Evolutionary conservation across 1,284 basidiomycete species (phyloP).

Genomic region (Pseudozyma tsukubaensis): DNA sequence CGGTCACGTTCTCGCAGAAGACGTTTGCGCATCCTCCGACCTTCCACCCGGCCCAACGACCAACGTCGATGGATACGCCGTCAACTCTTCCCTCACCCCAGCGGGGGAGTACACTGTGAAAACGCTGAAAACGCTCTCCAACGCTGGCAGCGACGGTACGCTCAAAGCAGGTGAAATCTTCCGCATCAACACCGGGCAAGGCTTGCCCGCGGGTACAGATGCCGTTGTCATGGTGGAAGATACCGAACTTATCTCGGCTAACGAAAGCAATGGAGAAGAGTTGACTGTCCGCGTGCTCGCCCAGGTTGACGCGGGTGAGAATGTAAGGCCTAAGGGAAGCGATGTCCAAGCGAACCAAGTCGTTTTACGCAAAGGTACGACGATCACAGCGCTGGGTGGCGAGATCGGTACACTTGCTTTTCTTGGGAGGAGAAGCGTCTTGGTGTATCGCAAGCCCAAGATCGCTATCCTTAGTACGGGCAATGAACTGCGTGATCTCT

Average conservation of each 20-base stretch:
- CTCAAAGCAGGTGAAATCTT: constrained; percentile 44
- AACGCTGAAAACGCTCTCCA: constrained; percentile 70
- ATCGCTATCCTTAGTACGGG: constrained; percentile 86
- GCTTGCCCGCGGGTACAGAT: constrained; percentile 79
- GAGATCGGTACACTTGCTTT: constrained; percentile 87
- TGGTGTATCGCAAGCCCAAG: constrained; percentile 77
- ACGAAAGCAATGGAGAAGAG: constrained; percentile 74
- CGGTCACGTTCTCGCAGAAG: constrained; percentile 80
- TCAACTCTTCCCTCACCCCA: constrained; percentile 69
- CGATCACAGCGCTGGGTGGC: constrained; percentile 78
- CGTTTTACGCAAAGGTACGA: constrained; percentile 76
- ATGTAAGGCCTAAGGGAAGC: constrained; percentile 79
- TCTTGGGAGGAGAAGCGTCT: constrained; percentile 77
- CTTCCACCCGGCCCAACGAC: constrained; percentile 73
- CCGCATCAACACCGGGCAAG: constrained; percentile 70
- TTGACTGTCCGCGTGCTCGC: constrained; percentile 77
- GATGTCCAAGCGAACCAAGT: constrained; percentile 79
- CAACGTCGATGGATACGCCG: constrained; percentile 87
- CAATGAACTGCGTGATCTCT: constrained; percentile 80
- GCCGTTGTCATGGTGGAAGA: constrained; percentile 92
- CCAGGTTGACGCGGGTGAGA: constrained; percentile 77
- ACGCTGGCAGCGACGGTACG: neutral
- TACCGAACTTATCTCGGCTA: constrained; percentile 78
- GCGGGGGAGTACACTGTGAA: constrained; percentile 79
- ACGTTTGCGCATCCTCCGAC: constrained; percentile 76